Base-by-base conservation (phyloP, 2,329 filamentous ascomycete species). In the Verticillium nubilum region DNA sequence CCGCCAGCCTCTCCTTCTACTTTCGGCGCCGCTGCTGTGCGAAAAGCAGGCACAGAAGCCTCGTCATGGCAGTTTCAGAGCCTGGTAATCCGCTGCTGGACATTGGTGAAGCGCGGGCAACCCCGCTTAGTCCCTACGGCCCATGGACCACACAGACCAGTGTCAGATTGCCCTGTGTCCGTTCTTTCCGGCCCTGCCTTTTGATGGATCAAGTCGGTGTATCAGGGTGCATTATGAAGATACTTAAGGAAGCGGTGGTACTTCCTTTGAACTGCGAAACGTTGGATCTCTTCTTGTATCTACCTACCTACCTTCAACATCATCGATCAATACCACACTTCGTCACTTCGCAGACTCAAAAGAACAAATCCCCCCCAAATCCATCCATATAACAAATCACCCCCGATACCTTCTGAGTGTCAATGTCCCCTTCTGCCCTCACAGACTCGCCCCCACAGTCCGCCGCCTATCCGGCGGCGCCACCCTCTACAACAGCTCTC, bases 401-500 rank as follows among this genome's bases (percentile, higher is more conserved):
- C 57, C 52, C 57, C 59, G n/a, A 50, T 50, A 63, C 47, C 59
- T 62, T 28, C 62, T 64, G 62, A 64, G 62, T 64, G 62, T 64
- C 66, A 71, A 87, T 87, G 85, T 80, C 83, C 65, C 85, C 85
- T 63, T 85, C 83, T 65, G 83, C 83, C 61, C 76, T 84, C 67
- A 77, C 79, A 64, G 74, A 80, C 64, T 78, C 80, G 52, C 77
- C 80, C 57, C 72, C 72, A 58, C 73, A 74, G 67, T 78, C 79
- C 62, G 72, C 77, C 65, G 71, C 71, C 55, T 74, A 77, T 66
- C 69, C 76, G 52, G 69, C 75, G 52, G 69, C 74, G 35, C 71
- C 73, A 58, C 67, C 71, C 47, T 10, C 29, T 31, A 47, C 42
- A 23, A 28, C 52, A 53, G 15, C 25, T 29, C 68, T 71, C 52